Evolutionary conservation across 441 rosid genomes (phyloP), one percentile per base, ranked within the genome.

Genomic region (Brassica hybrid): DNA sequence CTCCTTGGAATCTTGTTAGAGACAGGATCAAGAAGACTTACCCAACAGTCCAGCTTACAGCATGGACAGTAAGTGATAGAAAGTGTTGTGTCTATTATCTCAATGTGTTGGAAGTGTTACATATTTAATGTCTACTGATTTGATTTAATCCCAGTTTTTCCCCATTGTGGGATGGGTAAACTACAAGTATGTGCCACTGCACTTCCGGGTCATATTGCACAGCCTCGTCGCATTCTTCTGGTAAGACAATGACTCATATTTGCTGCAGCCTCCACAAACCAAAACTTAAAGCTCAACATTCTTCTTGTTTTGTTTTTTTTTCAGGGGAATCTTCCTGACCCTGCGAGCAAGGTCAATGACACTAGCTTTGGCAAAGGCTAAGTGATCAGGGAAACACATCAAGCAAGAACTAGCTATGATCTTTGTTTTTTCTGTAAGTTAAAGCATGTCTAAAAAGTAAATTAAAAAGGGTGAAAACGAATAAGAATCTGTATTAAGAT

Each of bases 241-340:
- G 97, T 92, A 88, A 72, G 79, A 58, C 64, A 56, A n/a, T 69
- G 62, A 50, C 27, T 63, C 60, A 61, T 27, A 27, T 10, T 59
- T 57, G 43, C 77, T 27, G 41, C 69, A 16, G 19, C 67, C 43
- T 71, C 34, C 19, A 21, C 54, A 70, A 57, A 69, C 13, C 74
- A 57, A 13, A 38, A 38, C 54, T 57, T 6, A n/a, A 36, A 19
- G 13, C 36, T 48, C 0, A 34, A 27, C 50, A 67, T 34, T 61
- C 16, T 43, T 54, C 14, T 36, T 27, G 65, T 41, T 56, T 59
- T 50, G 45, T n/a, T 32, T 64, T 79, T 2, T 30, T 38, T 81
- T 52, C 91, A 92, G 98, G 98, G 98, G 96, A 70, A 92, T 94
- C 79, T 92, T 92, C 85, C 84, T 94, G 77, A 94, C 90, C 71